Evolutionary conservation across 768 basidiomycete species (phyloP).

Genomic region (Cystofilobasidium bisporidii): DNA sequence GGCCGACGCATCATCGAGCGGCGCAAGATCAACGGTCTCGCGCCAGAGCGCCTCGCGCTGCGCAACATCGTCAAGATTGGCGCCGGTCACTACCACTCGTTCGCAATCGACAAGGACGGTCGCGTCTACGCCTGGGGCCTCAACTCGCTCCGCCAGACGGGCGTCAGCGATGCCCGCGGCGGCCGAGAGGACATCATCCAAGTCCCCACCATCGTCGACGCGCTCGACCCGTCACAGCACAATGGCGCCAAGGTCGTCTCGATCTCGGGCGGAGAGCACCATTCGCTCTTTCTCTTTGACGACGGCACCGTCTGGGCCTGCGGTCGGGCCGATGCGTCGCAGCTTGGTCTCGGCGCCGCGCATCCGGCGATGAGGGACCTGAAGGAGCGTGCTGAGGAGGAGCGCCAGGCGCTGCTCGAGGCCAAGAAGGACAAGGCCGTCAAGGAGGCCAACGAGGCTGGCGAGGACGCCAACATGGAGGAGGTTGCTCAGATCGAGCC

Average conservation of each 20-base stretch:
- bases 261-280: conserved; percentile 76
- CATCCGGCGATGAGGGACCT: conserved; percentile 39
- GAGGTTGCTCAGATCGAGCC: conserved; percentile 33
- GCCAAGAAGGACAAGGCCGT: conserved; percentile 21
- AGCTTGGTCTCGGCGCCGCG: conserved; percentile 56
- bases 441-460: conserved; percentile 23
- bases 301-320: conserved; percentile 76
- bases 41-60: conserved; percentile 73
- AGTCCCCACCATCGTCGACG: conserved; percentile 47
- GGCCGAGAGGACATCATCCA: conserved; percentile 43
- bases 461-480: conserved; percentile 28
- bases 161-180: conserved; percentile 46
- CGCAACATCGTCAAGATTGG: conserved; percentile 64
- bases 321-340: conserved; percentile 72
- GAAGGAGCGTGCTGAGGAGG: conserved; percentile 34
- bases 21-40: conserved; percentile 74
- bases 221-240: conserved; percentile 38
- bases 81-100: conserved; percentile 75
- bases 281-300: conserved; percentile 77
- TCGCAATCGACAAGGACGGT: conserved; percentile 74
- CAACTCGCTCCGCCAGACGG: conserved; percentile 68
- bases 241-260: conserved; percentile 45
- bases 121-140: conserved; percentile 93
- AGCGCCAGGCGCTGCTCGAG: conserved; percentile 30
- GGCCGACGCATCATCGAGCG: conserved; percentile 83